Conservation (phyloP, 1,284 basidiomycete genomes). For the Puccinia novopanici region DNA sequence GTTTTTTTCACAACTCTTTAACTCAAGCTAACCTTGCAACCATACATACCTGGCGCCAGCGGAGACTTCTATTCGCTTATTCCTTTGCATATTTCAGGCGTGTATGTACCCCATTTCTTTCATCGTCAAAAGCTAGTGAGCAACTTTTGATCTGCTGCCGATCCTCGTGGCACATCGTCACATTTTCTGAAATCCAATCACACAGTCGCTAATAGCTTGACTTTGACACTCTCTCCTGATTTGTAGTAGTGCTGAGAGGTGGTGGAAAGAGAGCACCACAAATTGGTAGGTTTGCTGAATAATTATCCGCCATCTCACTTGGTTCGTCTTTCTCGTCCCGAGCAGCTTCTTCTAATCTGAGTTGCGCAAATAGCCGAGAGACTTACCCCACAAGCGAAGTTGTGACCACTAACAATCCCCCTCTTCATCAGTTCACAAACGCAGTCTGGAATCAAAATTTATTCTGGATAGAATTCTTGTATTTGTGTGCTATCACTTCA, state of each 20-base stretch:
- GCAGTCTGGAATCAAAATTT: conserved; percentile 1
- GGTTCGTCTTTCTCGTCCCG: conserved; percentile 29
- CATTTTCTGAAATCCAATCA: conserved; percentile 16
- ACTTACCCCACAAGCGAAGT: conserved; percentile 40
- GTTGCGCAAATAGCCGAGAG: conserved; percentile 27
- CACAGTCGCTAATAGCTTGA: conserved; percentile 30
- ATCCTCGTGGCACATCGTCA: conserved; percentile 28
- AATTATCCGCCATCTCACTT: conserved; percentile 22
- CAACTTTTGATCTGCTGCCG: conserved; percentile 20
- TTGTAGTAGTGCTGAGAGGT: conserved; percentile 8
- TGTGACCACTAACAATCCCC: not conserved
- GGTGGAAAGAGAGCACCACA: conserved; percentile 32
- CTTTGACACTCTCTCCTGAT: conserved; percentile 11
- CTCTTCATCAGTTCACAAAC: not conserved
- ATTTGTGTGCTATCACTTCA: conserved; percentile 8
- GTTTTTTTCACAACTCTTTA: conserved; percentile 10
- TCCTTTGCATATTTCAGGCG: conserved; percentile 5
- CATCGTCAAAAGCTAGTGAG: conserved; percentile 15
- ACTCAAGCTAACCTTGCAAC: not conserved
- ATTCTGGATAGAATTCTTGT: conserved; percentile 22
- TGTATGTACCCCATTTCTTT: conserved; percentile 10
- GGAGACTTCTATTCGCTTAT: conserved; percentile 35
- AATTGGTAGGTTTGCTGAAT: conserved; percentile 8
- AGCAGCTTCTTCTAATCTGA: conserved; percentile 17
- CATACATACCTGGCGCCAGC: conserved; percentile 12